These are phyloP conservation scores for Russula dissimulans DNA, from an alignment of 768 basidiomycete genomes.

Conservation along the genomic window DNA sequence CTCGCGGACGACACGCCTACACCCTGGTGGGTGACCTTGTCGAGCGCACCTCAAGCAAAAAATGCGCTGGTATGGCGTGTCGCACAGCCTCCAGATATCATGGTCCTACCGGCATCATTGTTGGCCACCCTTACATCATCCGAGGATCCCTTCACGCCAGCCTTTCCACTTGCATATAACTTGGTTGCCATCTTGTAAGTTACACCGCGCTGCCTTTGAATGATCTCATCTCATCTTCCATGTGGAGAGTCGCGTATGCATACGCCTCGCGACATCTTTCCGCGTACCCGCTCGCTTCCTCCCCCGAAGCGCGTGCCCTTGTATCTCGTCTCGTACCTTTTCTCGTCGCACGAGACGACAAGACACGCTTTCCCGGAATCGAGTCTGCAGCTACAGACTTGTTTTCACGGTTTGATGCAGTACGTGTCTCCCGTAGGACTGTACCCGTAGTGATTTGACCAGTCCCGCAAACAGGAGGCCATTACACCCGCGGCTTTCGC, in stretches of 20 bases:
- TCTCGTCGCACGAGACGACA: slow-evolving; percentile 50
- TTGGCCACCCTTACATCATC: slow-evolving; percentile 28
- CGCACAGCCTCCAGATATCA: slow-evolving; percentile 34
- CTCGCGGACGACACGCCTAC: slow-evolving; percentile 38
- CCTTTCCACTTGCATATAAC: slow-evolving; percentile 51
- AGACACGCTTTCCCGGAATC: slow-evolving; percentile 40
- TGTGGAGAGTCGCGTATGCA: slow-evolving; percentile 54
- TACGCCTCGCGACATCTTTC: slow-evolving; percentile 56
- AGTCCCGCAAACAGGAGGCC: slow-evolving; percentile 18
- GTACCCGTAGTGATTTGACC: no score
- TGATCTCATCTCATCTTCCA: not conserved
- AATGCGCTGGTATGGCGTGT: slow-evolving; percentile 16
- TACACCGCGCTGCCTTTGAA: not conserved
- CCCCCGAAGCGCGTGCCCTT: slow-evolving; percentile 36
- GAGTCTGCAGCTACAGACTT: slow-evolving; percentile 48
- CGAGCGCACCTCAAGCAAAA: not conserved
- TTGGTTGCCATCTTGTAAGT: slow-evolving; percentile 59
- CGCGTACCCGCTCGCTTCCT: slow-evolving; percentile 44
- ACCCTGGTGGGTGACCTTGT: slow-evolving; percentile 61
- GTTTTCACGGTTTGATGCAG: slow-evolving; percentile 55
- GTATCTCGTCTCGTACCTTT: slow-evolving; percentile 55
- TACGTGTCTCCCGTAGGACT: slow-evolving; percentile 23
- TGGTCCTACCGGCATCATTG: slow-evolving; percentile 37
- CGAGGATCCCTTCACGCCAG: slow-evolving; percentile 9
- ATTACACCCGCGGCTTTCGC: slow-evolving; percentile 36